These are phyloP conservation scores for Heritiera littoralis DNA, from an alignment of 345 rosid genomes.

Conservation along the genomic window DNA sequence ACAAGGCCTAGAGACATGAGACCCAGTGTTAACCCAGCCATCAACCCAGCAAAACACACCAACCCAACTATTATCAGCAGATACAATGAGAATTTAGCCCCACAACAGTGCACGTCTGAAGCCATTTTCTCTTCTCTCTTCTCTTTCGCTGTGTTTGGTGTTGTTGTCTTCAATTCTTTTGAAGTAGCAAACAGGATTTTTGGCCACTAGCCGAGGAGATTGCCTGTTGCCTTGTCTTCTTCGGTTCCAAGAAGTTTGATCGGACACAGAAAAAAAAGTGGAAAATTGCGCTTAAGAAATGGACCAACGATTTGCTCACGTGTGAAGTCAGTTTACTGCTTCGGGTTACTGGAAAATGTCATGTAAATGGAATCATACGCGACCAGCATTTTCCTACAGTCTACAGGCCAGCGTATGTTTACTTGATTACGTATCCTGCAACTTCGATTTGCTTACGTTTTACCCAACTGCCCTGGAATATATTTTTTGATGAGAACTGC, in stretches of 20 bases:
- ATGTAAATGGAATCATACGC: background rate
- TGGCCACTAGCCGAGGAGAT: background rate
- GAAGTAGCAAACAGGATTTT: background rate
- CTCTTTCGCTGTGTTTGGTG: conserved; percentile 5
- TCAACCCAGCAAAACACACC: conserved; percentile 78
- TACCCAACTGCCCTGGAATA: no score
- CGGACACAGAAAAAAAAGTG: background rate
- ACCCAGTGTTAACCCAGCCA: conserved; percentile 95
- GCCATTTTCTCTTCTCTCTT: conserved; percentile 17
- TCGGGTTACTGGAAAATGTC: background rate
- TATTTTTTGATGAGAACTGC: no score
- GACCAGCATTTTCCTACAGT: background rate
- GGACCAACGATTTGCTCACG: background rate
- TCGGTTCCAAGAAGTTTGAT: conserved; percentile 7
- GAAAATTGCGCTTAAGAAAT: background rate
- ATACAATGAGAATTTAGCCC: conserved; percentile 45
- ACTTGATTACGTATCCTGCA: conserved; percentile 19
- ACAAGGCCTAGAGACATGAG: conserved; percentile 95
- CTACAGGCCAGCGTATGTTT: background rate
- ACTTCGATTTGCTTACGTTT: background rate
- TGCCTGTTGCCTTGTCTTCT: background rate
- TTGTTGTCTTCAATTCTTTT: background rate
- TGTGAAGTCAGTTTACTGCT: background rate
- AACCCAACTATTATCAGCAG: conserved; percentile 53
- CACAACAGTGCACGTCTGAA: conserved; percentile 44